Base-by-base conservation (phyloP, 176 grass and related monocot genomes). In the Metroxylon sagu region DNA sequence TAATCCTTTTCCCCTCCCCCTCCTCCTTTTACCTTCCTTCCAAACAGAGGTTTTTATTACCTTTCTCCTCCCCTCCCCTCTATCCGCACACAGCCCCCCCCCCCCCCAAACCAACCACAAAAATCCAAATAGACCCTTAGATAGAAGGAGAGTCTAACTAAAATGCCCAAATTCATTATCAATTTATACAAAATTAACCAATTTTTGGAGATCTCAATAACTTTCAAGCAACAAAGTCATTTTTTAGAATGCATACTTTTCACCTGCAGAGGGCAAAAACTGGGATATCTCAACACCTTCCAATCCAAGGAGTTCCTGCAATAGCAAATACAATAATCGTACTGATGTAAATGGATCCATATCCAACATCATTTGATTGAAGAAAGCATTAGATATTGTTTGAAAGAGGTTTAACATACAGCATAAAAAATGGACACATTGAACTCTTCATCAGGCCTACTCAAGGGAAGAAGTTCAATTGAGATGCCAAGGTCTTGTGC, bases 391-490 rank as follows among this genome's bases (percentile, higher is more conserved):
- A 39, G 35, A 39, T 39, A 39, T 39, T 39, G 35, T 50, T 4
- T n/a, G 16, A 69, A 25, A 25, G 18, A 53, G 19, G 10, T 55
- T 4, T 16, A 26, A 85, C 86, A 65, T 96, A 96, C 91, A 43
- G 83, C 77, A 87, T 96, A 96, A 77, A 96, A 87, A 23, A 80
- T 75, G 53, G 86, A 90, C 65, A 90, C 74, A 48, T 96, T 85
- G 67, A 96, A 96, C 51, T 79, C 65, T 43, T 87, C 86, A 75
- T 90, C 61, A 0, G 75, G 65, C 60, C 57, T 68, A 52, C 83
- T 82, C 66, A 96, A 70, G 52, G 86, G 91, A 74, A 90, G 86
- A 75, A 96, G 86, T 56, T 96, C 91, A 67, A 96, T 74, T 52
- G 79, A 85, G 52, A 96, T 82, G 78, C 91, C 91, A 76, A 96